Evolutionary conservation across 2,329 filamentous ascomycete genomes (phyloP), one percentile per base, ranked within the genome.

Genomic region (Phoma sp.): DNA sequence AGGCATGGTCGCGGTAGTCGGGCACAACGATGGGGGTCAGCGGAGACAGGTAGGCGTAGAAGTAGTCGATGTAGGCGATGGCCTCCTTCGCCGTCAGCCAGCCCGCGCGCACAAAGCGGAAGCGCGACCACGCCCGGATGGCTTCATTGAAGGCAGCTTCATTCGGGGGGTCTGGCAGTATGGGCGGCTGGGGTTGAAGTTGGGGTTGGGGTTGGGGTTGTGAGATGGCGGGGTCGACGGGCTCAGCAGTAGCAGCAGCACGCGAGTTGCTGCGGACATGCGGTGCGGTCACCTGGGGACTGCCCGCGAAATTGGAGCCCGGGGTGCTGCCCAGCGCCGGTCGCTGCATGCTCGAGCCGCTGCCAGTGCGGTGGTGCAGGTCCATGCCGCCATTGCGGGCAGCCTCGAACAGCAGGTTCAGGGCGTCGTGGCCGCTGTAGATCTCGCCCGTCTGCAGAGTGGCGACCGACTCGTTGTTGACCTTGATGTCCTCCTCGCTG

Each of bases 81-180:
- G 92, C 93, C 76, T 99, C 95, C 61, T 90, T 87, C 0, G 93
- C 90, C 0, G 92, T 96, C 73, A 99, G 95, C 93, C 93, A 98
- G 9, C 95, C 95, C 7, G 92, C 92, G 47, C 92, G 87, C n/a
- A 98, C 93, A 71, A 98, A 98, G 36, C 93, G 88, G 73, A 97
- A 93, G 59, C 92, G 83, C 2, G 88, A 87, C 95, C 95, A 99
- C n/a, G 92, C 89, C 66, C 86, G 87, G 55, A 96, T 78, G 0
- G 93, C 93, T 53, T 90, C 85, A 34, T 83, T 78, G 63, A 76
- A 76, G 17, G 72, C 71, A 11, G 67, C 65, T 12, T 75, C 71
- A 42, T 73, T 72, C 1, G 69, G 65, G 14, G 72, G 69, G 15
- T 71, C 66, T 17, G 71, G 70, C 12, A 70, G 29, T 18, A 56